Evolutionary conservation across 1,284 basidiomycete species (phyloP).

Genomic region (Trichosporon coremiiforme): DNA sequence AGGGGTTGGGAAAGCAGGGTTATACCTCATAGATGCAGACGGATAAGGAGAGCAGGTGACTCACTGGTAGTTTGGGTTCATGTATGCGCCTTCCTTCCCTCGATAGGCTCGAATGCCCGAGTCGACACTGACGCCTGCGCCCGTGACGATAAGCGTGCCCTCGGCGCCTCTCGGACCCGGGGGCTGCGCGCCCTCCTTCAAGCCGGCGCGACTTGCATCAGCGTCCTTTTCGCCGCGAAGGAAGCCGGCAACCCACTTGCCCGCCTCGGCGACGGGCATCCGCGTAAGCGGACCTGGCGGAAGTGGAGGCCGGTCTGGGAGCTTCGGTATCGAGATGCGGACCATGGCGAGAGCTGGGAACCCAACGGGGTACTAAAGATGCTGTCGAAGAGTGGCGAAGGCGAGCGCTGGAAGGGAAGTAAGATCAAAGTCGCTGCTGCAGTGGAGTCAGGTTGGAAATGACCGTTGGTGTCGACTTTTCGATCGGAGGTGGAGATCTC

Average conservation of each 20-base stretch:
- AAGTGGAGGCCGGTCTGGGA: constrained; percentile 64
- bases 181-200: not conserved
- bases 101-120: constrained; percentile 87
- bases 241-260: constrained; percentile 68
- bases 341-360: constrained; percentile 40
- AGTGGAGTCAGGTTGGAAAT: not conserved
- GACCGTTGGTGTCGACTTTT: not conserved
- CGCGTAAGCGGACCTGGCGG: constrained; percentile 57
- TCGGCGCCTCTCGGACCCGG: constrained; percentile 60
- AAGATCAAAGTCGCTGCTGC: not conserved
- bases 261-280: constrained; percentile 60
- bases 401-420: not conserved
- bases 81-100: constrained; percentile 77
- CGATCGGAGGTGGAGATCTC: not conserved
- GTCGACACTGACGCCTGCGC: constrained; percentile 89
- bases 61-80: constrained; percentile 88
- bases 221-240: constrained; percentile 49
- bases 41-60: constrained; percentile 40
- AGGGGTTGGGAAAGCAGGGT: no score
- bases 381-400: not conserved
- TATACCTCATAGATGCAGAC: no score
- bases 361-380: no score
- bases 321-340: constrained; percentile 73
- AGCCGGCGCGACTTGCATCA: not conserved
- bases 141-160: constrained; percentile 71